Evolutionary conservation across 2,329 filamentous ascomycete genomes (phyloP).

Genomic region (Diplocarpon mali): DNA sequence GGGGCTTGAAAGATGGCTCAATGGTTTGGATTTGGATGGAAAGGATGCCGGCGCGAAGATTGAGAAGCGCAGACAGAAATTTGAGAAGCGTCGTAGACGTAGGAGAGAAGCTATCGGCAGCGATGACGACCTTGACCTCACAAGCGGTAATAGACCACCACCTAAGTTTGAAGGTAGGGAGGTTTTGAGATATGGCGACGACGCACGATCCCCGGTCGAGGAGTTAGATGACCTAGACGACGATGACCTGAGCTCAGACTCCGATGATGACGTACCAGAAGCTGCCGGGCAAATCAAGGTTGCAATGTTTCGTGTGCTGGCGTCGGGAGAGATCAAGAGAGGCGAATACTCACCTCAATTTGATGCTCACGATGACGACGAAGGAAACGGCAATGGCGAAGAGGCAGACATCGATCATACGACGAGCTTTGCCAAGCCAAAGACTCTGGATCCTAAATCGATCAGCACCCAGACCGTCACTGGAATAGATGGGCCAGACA

Average conservation of each 20-base stretch:
- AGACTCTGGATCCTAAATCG: slow-evolving; percentile 88
- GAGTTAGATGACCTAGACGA: slow-evolving; percentile 51
- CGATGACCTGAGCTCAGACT: slow-evolving; percentile 65
- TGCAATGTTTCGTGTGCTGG: slow-evolving; percentile 86
- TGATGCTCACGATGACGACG: slow-evolving; percentile 90
- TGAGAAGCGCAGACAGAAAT: slow-evolving; percentile 77
- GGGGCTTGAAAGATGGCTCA: slow-evolving; percentile 90
- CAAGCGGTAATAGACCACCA: slow-evolving; percentile 12
- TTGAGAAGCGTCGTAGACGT: slow-evolving; percentile 55
- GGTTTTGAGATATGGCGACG: slow-evolving; percentile 71
- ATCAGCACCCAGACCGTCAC: slow-evolving; percentile 99
- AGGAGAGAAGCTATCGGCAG: slow-evolving; percentile 42
- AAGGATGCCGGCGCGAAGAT: slow-evolving; percentile 83
- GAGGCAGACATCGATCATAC: slow-evolving; percentile 90
- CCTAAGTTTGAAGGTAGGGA: slow-evolving; percentile 28
- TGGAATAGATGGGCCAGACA: slow-evolving; percentile 89
- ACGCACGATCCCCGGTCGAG: slow-evolving; percentile 65
- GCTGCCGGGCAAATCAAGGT: slow-evolving; percentile 97
- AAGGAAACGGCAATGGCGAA: slow-evolving; percentile 43
- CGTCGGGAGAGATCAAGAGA: slow-evolving; percentile 93
- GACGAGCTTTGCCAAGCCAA: slow-evolving; percentile 94
- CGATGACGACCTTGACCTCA: slow-evolving; percentile 34
- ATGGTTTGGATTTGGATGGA: slow-evolving; percentile 88
- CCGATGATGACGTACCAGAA: slow-evolving; percentile 74
- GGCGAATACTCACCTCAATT: slow-evolving; percentile 98